phyloP scores from a whole-genome alignment of 441 rosid species.

The Gossypium gossypioides region DNA sequence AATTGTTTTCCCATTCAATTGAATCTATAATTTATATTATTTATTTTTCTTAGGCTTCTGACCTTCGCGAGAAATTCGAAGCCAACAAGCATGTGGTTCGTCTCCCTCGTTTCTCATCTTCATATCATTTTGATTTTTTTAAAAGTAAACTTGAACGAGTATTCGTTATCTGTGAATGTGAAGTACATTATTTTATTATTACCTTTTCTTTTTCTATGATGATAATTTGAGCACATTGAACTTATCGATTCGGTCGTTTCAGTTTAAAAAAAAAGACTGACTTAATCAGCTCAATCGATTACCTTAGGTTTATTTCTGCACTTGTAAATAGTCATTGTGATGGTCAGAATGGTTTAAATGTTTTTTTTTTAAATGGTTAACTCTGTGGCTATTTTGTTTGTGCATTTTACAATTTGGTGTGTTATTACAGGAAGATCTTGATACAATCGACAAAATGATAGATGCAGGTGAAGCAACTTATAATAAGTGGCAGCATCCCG shows the following conservation, averaged over 20 bases:
- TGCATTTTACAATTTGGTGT: not conserved
- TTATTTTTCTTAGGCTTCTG: constrained; percentile 44
- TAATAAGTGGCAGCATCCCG: constrained; percentile 88
- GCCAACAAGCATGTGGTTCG: constrained; percentile 70
- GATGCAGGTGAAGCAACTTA: constrained; percentile 61
- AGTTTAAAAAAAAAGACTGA: no score
- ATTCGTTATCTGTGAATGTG: not conserved
- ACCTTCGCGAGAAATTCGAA: constrained; percentile 69
- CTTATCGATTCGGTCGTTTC: not conserved
- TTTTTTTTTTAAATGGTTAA: not conserved
- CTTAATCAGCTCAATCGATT: no score
- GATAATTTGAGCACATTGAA: not conserved
- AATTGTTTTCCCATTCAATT: not conserved
- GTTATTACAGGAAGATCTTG: constrained; percentile 57
- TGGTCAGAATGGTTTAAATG: not conserved
- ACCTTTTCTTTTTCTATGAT: not conserved
- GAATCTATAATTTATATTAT: not conserved
- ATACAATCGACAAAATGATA: constrained; percentile 69
- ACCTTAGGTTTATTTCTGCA: no score
- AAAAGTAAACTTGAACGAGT: not conserved
- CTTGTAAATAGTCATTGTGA: not conserved
- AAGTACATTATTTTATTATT: not conserved
- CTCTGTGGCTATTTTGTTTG: not conserved
- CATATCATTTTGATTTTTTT: not conserved
- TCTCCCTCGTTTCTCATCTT: constrained; percentile 5